Evolutionary conservation across 23 red algal genomes (phyloP), one percentile per base, ranked within the genome.

Genomic region (Cyanidioschyzon merolae): DNA sequence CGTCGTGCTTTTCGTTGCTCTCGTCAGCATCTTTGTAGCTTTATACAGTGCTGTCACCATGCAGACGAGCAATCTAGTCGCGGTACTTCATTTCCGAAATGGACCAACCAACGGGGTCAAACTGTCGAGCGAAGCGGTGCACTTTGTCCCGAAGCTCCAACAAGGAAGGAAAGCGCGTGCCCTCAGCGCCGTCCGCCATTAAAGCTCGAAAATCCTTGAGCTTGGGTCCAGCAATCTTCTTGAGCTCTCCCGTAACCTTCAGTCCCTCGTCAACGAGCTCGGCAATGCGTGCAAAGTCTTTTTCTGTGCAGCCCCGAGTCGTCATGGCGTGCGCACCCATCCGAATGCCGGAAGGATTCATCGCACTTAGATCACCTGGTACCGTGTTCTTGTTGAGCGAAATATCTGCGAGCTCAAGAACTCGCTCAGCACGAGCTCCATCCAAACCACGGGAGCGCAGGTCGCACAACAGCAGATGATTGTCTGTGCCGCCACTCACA

Each of bases 401-500:
- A 27, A 98, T 91, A 41, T 77, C 78, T 26, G 86, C 76, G 58
- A 91, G 41, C 76, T 98, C 94, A 41, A 98, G 77, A 34, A 98
- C 88, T 2, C 83, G 82, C 80, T 98, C 94, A 16, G 82, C 94
- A 27, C 94, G 89, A 29, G 94, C 80, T 24, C 94, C 94, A 59
- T 98, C 94, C 84, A 98, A 83, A 36, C 80, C 94, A 29, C 37
- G 77, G 35, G 88, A 67, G 21, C 84, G 82, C 71, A 98, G 82
- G 41, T 98, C 88, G 17, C 88, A 88, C 2, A 98, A 67, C 86
- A 92, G 77, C 1, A 98, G 83, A 77, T 98, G 94, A 68, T 98
- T 98, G 1, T 91, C 88, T 18, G 94, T 98, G 41, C 94, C 94
- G 1, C 94, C 94, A 50, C 80, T 89, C 31, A 91, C 94, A 2